Evolutionary conservation across 176 grass and related monocot genomes (phyloP).

Genomic region (Dendrocalamus sinicus): DNA sequence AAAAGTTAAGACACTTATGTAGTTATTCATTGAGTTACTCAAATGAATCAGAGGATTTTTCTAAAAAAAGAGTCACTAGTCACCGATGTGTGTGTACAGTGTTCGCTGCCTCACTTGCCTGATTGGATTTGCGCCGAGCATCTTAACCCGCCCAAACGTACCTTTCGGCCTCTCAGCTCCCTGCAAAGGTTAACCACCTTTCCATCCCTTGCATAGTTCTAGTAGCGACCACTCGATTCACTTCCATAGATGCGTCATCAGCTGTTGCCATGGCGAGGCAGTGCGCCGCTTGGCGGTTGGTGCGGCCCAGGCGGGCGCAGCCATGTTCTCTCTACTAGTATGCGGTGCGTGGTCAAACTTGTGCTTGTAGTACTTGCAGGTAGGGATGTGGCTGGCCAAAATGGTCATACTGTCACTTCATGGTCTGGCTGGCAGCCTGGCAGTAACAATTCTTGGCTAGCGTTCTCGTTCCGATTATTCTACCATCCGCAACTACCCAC

Average conservation of each 20-base stretch:
- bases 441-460: conserved; percentile 26
- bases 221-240: not conserved
- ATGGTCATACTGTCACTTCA: conserved; percentile 29
- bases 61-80: too few relatives aligned
- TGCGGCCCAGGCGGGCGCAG: not conserved
- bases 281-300: not conserved
- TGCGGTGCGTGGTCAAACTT: conserved; percentile 22
- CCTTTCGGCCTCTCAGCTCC: not conserved
- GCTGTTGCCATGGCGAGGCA: not conserved
- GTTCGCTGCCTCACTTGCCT: not conserved
- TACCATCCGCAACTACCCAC: not conserved
- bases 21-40: too few relatives aligned
- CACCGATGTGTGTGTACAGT: too few relatives aligned
- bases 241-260: too few relatives aligned
- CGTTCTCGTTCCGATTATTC: not conserved
- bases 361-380: conserved; percentile 48
- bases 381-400: conserved; percentile 8
- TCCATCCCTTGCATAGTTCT: not conserved
- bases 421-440: not conserved
- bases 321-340: not conserved
- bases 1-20: too few relatives aligned
- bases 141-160: not conserved
- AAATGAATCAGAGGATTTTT: too few relatives aligned
- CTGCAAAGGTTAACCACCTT: not conserved
- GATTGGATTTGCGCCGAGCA: not conserved